Base-by-base conservation (phyloP, 2,329 filamentous ascomycete species). In the Talaromyces sp. region DNA sequence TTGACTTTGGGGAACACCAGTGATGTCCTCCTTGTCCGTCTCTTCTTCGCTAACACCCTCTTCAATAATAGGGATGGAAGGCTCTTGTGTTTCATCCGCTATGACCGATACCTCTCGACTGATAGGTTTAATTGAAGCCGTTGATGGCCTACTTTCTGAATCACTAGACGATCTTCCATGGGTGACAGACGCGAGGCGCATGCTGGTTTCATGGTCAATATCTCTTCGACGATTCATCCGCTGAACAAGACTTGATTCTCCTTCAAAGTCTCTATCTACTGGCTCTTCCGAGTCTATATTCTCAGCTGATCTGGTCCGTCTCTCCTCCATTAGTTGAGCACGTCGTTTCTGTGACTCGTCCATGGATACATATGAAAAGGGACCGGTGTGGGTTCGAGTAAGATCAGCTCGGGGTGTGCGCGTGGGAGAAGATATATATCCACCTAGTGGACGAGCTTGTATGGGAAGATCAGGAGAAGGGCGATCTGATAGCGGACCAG, bases 401-500 rank as follows among this genome's bases (percentile, higher is more conserved):
- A 76, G 71, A 8, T 72, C 68, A 3, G 72, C 69, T 1, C 75
- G 72, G 2, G 73, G 66, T 6, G 69, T 65, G 31, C 69, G 71
- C 37, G 72, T 67, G 4, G 79, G 76, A 1, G 80, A 80, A 4
- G 77, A 79, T 0, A 75, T 64, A 7, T 67, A 67, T 11, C 70
- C 69, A 48, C 70, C 67, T 25, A 76, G 67, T 8, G 75, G 73
- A 33, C 71, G 73, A 37, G 70, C 69, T 60, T 80, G 74, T 28
- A 80, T 75, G 40, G 79, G 76, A 21, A 82, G 69, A 65, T 80
- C 77, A n/a, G 80, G 80, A 1, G 80, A 82, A 3, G 80, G 80
- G 57, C 80, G 77, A 65, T 81, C 79, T 11, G 79, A 81, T 33
- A 74, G 65, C 8, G 73, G 68, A 48, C 79, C 79, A 2, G 72